Conservation (phyloP, 1,284 basidiomycete genomes). For the Psilocybe mexicana region DNA sequence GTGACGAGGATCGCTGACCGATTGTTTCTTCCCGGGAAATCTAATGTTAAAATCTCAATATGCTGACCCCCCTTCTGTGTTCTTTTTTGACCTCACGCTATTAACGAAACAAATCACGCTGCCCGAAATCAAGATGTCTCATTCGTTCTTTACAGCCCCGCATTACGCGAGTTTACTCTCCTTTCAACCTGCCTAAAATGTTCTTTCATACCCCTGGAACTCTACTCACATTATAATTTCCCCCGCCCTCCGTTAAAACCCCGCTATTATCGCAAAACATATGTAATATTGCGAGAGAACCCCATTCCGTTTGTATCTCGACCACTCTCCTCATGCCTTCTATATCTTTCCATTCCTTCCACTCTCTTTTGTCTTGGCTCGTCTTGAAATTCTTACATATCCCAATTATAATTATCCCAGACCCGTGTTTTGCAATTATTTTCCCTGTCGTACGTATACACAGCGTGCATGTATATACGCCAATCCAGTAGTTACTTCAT, state of each 20-base stretch:
- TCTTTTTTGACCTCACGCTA: slow-evolving; percentile 29
- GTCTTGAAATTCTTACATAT: slow-evolving; percentile 20
- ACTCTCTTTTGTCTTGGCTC: slow-evolving; percentile 23
- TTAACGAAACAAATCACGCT: slow-evolving; percentile 33
- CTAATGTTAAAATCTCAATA: slow-evolving; percentile 21
- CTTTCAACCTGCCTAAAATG: slow-evolving; percentile 27
- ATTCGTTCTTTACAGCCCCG: slow-evolving; percentile 29
- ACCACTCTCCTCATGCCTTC: slow-evolving; percentile 19
- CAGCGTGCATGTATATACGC: not conserved
- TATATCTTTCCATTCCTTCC: slow-evolving; percentile 18
- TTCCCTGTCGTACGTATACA: slow-evolving; percentile 17
- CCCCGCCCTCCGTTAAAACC: slow-evolving; percentile 24
- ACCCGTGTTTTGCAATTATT: slow-evolving; percentile 17
- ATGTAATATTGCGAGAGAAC: slow-evolving; percentile 20
- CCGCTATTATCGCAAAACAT: slow-evolving; percentile 22
- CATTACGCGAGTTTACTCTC: slow-evolving; percentile 25
- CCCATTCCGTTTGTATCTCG: slow-evolving; percentile 24
- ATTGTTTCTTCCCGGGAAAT: slow-evolving; percentile 12
- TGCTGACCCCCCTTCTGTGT: slow-evolving; percentile 19
- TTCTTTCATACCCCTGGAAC: slow-evolving; percentile 21
- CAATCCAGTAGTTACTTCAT: slow-evolving; percentile 12
- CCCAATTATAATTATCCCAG: slow-evolving; percentile 20
- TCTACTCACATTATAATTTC: slow-evolving; percentile 27
- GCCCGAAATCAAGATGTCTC: slow-evolving; percentile 27
- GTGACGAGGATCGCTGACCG: slow-evolving; percentile 20